Evolutionary conservation across 179 eudicot species (phyloP).

Genomic region (Nepenthes alata): DNA sequence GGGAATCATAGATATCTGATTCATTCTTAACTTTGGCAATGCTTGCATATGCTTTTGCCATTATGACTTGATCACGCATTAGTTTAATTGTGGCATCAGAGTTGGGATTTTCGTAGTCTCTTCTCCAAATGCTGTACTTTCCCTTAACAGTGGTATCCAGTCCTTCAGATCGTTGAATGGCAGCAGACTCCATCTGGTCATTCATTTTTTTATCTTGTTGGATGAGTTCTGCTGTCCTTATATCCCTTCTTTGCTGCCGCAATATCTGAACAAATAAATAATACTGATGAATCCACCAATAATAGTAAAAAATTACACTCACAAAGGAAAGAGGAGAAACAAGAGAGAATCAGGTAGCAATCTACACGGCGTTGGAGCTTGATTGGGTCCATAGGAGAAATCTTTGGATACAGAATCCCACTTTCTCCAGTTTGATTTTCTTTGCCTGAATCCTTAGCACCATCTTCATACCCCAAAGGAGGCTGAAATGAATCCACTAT

Average conservation of each 20-base stretch:
- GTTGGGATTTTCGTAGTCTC: conserved; percentile 76
- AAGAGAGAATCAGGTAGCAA: conserved; percentile 6
- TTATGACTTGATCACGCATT: conserved; percentile 91
- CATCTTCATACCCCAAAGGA: conserved; percentile 21
- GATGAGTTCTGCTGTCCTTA: conserved; percentile 52
- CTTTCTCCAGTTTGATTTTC: conserved; percentile 25
- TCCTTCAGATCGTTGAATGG: conserved; percentile 61
- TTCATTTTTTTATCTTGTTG: conserved; percentile 57
- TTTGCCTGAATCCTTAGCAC: conserved; percentile 18
- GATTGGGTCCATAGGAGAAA: conserved; percentile 41
- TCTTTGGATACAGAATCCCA: conserved; percentile 15
- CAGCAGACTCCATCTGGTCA: conserved; percentile 64
- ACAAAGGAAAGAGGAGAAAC: conserved; percentile 1
- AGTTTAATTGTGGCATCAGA: conserved; percentile 88
- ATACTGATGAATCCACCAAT: background rate
- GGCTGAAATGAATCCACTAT: conserved; percentile 27
- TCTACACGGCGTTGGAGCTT: conserved; percentile 71
- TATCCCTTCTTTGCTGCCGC: conserved; percentile 62
- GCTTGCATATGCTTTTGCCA: conserved; percentile 93
- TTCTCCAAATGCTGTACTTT: conserved; percentile 90
- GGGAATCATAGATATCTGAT: conserved; percentile 48
- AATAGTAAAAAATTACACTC: background rate
- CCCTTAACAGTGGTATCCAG: conserved; percentile 66
- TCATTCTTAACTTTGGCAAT: conserved; percentile 77
- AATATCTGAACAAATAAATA: conserved; percentile 33